phyloP scores from a whole-genome alignment of 352 stramenopile species.

The Phytopythium delawarense region DNA sequence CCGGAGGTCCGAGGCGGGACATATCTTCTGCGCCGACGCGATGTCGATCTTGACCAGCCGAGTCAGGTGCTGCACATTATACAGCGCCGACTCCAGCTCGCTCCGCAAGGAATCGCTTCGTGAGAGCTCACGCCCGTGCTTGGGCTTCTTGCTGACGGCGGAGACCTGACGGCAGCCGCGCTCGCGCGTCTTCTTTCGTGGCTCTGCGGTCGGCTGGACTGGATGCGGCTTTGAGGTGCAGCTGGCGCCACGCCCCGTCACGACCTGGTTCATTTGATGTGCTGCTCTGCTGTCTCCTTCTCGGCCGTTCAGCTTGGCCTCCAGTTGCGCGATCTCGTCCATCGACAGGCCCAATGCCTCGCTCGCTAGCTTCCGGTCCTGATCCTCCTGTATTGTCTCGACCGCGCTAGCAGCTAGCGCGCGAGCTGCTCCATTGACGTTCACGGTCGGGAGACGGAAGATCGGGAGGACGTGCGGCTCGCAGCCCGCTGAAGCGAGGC shows the following conservation, averaged over 20 bases:
- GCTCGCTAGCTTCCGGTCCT: conserved; percentile 55
- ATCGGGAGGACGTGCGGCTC: conserved; percentile 53
- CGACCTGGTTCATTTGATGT: not conserved
- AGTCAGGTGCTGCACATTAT: conserved; percentile 64
- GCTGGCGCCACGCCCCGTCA: not conserved
- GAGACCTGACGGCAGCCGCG: not conserved
- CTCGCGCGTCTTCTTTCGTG: not conserved
- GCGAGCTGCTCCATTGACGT: conserved; percentile 32
- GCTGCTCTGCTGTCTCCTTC: not conserved
- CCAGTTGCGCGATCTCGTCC: conserved; percentile 63
- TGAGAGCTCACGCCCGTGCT: not conserved
- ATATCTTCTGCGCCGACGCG: conserved; percentile 63
- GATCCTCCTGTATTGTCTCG: conserved; percentile 40
- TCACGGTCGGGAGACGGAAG: conserved; percentile 63
- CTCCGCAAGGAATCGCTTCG: conserved; percentile 28
- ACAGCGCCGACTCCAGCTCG: conserved; percentile 52
- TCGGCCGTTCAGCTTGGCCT: conserved; percentile 43
- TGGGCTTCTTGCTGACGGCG: not conserved
- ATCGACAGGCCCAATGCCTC: conserved; percentile 55
- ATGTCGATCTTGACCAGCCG: conserved; percentile 74
- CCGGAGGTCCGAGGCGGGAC: conserved; percentile 48
- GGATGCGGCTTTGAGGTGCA: not conserved
- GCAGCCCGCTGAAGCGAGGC: conserved; percentile 22
- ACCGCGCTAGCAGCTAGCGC: conserved; percentile 36
- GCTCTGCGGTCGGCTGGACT: not conserved